Base-by-base conservation (phyloP, 1,284 basidiomycete species). In the Rhodotorula sp. region DNA sequence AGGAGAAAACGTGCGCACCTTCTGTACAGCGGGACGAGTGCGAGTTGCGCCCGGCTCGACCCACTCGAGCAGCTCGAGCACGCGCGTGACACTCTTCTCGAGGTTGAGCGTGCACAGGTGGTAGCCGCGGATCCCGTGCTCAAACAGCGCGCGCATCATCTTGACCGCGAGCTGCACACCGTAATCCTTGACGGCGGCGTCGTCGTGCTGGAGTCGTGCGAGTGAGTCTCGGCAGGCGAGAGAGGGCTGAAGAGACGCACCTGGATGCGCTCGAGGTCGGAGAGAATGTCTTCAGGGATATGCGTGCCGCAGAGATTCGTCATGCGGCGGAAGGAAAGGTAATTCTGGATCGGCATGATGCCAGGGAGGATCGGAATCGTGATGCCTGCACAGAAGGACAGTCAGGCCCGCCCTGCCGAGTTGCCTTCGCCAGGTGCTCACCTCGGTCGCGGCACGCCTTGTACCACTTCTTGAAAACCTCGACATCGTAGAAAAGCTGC, bases 61-160 rank as follows among this genome's bases (percentile, higher is more conserved):
- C 92, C 93, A 94, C 57, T 86, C 85, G 21, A 97, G 85, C 45
- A 83, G 85, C 77, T 94, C 92, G 60, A 99, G 84, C 9, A 98
- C 89, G n/a, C 89, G 87, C 64, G 90, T 89, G 10, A 98, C 90
- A 76, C 93, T 97, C 84, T 94, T 96, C 81, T 99, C 97, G 23
- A 99, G 86, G 81, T 99, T 99, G 75, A 99, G 86, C 7, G 97
- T 99, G 82, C 94, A 98, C 76, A 99, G 90, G 81, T 99, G 95
- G 64, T 97, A 90, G 2, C 93, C 93, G 7, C 86, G 85, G 25
- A 97, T 85, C 34, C 86, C 86, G 14, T 88, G 86, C 67, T 88
- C 86, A 34, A 75, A 80, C 54, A 84, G 74, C 7, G 74, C 71
- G 19, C 75, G 75, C 61, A 83, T 80, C 77, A 81, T 81, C 59